Conservation (phyloP, 768 basidiomycete genomes). For the Boletellus sp. region DNA sequence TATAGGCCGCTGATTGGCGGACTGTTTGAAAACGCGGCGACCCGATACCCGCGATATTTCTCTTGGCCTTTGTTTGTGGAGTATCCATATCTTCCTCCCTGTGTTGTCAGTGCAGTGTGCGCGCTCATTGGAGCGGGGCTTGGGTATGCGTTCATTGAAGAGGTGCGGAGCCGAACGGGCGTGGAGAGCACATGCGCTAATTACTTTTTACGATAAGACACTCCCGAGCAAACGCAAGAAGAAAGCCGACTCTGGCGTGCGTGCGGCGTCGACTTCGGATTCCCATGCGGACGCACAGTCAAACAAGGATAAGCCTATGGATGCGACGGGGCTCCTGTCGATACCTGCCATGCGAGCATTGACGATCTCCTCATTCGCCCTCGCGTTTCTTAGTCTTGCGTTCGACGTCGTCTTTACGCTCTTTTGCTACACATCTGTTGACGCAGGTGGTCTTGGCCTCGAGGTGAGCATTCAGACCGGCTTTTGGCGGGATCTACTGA, state of each 20-base stretch:
- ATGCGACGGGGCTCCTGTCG: constrained; percentile 37
- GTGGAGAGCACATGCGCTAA: background rate
- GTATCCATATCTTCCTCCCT: constrained; percentile 18
- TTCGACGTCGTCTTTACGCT: constrained; percentile 65
- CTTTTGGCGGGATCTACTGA: no score
- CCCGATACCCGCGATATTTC: constrained; percentile 10
- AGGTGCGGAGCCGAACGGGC: constrained; percentile 3
- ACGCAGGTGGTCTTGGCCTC: constrained; percentile 53
- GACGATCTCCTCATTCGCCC: constrained; percentile 46
- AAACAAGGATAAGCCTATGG: constrained; percentile 13
- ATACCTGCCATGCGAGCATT: constrained; percentile 51
- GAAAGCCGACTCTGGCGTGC: no score
- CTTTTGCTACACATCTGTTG: constrained; percentile 59
- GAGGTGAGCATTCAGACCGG: constrained; percentile 36
- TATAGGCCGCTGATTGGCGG: constrained; percentile 17
- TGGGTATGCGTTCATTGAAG: constrained; percentile 16
- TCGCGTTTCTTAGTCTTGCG: constrained; percentile 51
- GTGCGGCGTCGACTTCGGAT: background rate
- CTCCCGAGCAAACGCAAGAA: constrained; percentile 14
- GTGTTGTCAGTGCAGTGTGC: constrained; percentile 10
- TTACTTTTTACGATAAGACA: constrained; percentile 2
- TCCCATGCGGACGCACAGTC: background rate
- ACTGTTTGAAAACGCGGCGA: constrained; percentile 17
- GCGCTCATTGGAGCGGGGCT: constrained; percentile 4
- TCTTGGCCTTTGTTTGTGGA: constrained; percentile 12